Conservation (phyloP, 2,329 filamentous ascomycete genomes). For the Pezicula neosporulosa region DNA sequence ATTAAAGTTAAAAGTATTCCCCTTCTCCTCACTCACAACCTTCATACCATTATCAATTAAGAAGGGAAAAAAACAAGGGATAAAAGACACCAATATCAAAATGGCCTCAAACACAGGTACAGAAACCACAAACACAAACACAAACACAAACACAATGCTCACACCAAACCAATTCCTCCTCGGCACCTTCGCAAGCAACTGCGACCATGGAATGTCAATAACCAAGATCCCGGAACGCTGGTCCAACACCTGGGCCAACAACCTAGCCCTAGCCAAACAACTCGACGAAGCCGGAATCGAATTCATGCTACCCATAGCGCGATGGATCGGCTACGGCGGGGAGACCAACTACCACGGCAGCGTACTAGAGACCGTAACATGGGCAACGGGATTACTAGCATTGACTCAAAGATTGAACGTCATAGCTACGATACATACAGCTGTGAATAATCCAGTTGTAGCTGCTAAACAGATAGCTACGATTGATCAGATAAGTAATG, state of each 20-base stretch:
- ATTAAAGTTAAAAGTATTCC: no score
- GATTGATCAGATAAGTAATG: neutral
- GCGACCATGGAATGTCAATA: neutral
- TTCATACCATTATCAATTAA: no score
- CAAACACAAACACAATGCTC: neutral
- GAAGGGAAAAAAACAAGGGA: no score
- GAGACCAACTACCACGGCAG: neutral
- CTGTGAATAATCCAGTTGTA: neutral
- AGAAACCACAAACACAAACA: no score
- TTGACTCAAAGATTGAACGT: neutral
- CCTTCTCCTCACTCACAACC: no score
- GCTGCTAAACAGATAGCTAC: neutral
- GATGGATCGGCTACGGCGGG: neutral
- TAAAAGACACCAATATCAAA: no score
- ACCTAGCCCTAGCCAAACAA: neutral
- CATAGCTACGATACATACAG: neutral
- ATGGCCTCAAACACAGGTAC: no score
- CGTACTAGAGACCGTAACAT: neutral
- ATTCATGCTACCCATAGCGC: neutral
- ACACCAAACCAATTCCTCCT: neutral
- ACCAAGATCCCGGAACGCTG: neutral
- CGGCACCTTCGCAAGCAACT: neutral
- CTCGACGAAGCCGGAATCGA: neutral
- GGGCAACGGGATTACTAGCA: neutral
- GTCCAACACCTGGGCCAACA: neutral